Evolutionary conservation across 768 basidiomycete species (phyloP), one percentile per base, ranked within the genome.

Genomic region (Russula sp.): DNA sequence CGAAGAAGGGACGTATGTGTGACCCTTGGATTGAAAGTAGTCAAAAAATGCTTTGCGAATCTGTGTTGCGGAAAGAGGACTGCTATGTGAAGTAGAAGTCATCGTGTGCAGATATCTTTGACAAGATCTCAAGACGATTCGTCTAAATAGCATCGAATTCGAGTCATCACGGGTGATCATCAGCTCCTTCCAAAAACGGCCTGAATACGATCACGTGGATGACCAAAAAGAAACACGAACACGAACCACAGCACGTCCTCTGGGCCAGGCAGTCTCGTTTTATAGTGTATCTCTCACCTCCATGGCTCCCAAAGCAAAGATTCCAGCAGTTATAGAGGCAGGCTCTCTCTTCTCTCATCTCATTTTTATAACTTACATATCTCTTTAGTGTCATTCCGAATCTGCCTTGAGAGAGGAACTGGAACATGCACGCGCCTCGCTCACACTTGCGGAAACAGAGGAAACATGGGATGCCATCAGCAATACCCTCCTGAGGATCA

Each of bases 41-140:
- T 89, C 80, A 75, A 98, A 93, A 79, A 93, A 99, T 63, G 91
- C 86, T 68, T 94, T 78, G 68, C 97, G 85, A 63, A 98, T 86
- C 72, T 81, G 86, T 44, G 76, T 70, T n/a, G 97, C 87, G 7
- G 63, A 65, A 22, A 51, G 61, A 35, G 57, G 47, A 22, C 20
- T 6, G 31, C 18, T 20, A 5, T 34, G 13, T 50, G 44, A 18
- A 3, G 39, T 16, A 22, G 27, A 27, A 27, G 59, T 16, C 66
- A 66, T 66, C n/a, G 66, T 61, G 39, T 59, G 63, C 10, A 51
- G 31, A 42, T 59, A 57, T 61, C 55, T 60, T 35, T 44, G 55
- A 10, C 47, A 49, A 47, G 44, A 60, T 51, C 63, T 44, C 13
- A 56, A n/a, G n/a, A 39, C 18, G 34, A 44, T 18, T 39, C 54